These are phyloP conservation scores for Nigrospora sphaerica DNA, from an alignment of 2,329 filamentous ascomycete genomes.

Conservation along the genomic window DNA sequence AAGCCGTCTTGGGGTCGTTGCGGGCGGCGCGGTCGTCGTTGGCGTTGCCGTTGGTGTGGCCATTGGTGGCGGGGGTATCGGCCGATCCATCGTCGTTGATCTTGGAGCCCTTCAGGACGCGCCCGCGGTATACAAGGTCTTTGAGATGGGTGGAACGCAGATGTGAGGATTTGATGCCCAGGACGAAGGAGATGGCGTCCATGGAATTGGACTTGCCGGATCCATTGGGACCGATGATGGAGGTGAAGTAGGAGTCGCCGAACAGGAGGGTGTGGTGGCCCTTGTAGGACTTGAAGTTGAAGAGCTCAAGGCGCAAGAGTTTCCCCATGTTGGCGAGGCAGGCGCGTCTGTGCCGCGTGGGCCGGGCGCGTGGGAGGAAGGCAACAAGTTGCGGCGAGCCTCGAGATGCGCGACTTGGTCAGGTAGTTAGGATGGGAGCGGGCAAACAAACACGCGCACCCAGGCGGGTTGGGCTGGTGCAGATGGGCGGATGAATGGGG, in stretches of 20 bases:
- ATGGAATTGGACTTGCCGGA: slow-evolving; percentile 99
- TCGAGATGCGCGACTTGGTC: no score
- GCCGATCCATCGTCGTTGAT: slow-evolving; percentile 88
- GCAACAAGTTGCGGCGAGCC: background rate
- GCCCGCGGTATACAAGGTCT: slow-evolving; percentile 92
- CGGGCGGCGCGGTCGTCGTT: slow-evolving; percentile 55
- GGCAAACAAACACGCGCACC: no score
- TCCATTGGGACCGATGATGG: slow-evolving; percentile 98
- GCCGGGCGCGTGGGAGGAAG: slow-evolving; percentile 1
- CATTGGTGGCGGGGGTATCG: slow-evolving; percentile 48
- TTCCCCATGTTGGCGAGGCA: slow-evolving; percentile 70
- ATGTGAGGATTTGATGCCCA: slow-evolving; percentile 98
- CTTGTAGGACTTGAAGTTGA: slow-evolving; percentile 99
- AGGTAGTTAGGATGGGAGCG: no score
- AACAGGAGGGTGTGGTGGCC: slow-evolving; percentile 92
- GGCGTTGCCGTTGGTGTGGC: slow-evolving; percentile 53
- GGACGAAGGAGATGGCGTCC: slow-evolving; percentile 98
- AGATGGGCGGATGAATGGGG: background rate
- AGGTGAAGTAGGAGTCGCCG: slow-evolving; percentile 97
- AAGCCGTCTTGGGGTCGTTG: slow-evolving; percentile 85
- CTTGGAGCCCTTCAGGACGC: slow-evolving; percentile 84
- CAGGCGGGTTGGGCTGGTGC: no score
- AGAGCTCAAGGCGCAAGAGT: slow-evolving; percentile 88
- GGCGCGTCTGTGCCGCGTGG: no score
- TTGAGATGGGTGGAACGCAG: slow-evolving; percentile 88